These are phyloP conservation scores for Nitzschia sp. DNA, from an alignment of 108 stramenopile species.

Conservation along the genomic window DNA sequence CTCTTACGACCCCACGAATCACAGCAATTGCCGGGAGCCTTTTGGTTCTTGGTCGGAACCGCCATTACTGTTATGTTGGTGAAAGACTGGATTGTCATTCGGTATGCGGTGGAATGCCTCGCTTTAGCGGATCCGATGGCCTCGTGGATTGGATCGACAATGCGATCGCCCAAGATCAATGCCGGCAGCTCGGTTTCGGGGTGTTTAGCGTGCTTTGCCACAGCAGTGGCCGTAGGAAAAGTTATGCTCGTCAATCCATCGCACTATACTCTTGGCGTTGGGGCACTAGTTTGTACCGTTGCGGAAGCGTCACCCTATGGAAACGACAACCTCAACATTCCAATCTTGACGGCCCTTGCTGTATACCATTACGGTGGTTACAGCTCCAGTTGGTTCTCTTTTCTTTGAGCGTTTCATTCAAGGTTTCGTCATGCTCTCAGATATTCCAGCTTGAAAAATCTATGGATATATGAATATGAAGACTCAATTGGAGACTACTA, in stretches of 20 bases:
- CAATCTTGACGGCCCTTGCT: constrained; percentile 41
- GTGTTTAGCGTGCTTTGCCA: constrained; percentile 50
- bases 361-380: constrained; percentile 14
- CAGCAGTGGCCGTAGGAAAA: constrained; percentile 36
- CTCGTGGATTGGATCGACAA: constrained; percentile 47
- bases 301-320: constrained; percentile 52
- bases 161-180: constrained; percentile 29
- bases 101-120: constrained; percentile 57
- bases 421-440: not conserved
- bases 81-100: constrained; percentile 27
- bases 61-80: constrained; percentile 28
- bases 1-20: constrained; percentile 47
- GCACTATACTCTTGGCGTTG: constrained; percentile 16
- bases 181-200: constrained; percentile 39
- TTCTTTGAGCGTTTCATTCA: not conserved
- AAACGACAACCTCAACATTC: constrained; percentile 63
- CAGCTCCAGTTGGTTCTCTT: not conserved
- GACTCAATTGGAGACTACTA: no score
- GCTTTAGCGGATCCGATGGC: constrained; percentile 63
- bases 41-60: constrained; percentile 59
- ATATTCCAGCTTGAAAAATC: not conserved
- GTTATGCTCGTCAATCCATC: constrained; percentile 8
- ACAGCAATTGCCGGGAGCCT: constrained; percentile 48
- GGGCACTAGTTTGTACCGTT: constrained; percentile 48
- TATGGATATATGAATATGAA: not conserved